Evolutionary conservation across 495 filamentous ascomycete genomes (phyloP).

Genomic region (Neurospora sp.): DNA sequence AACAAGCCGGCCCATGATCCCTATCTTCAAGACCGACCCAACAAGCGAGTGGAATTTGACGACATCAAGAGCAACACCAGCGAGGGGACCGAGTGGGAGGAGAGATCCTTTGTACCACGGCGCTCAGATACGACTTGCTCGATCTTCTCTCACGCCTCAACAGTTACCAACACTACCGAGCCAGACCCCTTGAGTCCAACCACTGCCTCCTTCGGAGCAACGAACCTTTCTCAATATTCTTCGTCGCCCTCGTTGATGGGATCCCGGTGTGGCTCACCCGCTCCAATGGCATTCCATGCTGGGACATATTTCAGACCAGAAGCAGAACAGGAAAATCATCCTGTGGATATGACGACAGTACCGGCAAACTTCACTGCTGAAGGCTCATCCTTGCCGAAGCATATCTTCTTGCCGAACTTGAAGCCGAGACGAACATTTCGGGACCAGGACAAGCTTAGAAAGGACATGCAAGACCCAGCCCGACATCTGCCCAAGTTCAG

Average conservation of each 20-base stretch:
- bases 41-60: not conserved
- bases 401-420: not conserved
- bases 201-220: not conserved
- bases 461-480: not conserved
- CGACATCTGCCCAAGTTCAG: not conserved
- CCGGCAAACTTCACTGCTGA: not conserved
- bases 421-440: not conserved
- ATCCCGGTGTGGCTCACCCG: not conserved
- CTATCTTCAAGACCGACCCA: not conserved
- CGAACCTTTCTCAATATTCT: not conserved
- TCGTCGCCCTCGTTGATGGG: not conserved
- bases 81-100: not conserved
- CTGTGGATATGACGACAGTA: not conserved
- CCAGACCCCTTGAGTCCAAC: conserved; percentile 1
- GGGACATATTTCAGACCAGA: not conserved
- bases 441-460: not conserved
- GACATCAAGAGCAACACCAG: not conserved
- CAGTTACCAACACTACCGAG: conserved; percentile 13
- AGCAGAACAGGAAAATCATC: not conserved
- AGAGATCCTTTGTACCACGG: not conserved
- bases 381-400: not conserved
- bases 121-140: conserved; percentile 12
- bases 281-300: not conserved
- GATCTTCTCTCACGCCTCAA: conserved; percentile 4
- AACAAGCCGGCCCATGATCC: not conserved